Percentiles rank a stretch among this genome's conserved stretches.
phyloP scores from a whole-genome alignment of 257 asterid species.

The Solanum tarapatanum region DNA sequence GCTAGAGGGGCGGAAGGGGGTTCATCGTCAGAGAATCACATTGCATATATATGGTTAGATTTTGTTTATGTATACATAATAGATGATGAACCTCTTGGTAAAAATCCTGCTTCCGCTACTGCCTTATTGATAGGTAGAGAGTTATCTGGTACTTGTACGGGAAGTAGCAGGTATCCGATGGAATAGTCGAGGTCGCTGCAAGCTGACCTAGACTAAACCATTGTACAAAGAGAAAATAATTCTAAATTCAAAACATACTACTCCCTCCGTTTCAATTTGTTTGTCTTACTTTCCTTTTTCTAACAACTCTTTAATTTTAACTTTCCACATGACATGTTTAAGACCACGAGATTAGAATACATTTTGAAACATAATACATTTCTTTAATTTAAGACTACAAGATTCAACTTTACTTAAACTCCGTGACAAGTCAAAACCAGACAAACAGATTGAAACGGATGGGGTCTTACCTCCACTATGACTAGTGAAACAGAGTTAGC shows the following conservation, averaged over 20 bases:
- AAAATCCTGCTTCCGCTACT: background rate
- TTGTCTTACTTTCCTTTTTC: background rate
- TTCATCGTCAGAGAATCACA: background rate
- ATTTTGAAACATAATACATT: background rate
- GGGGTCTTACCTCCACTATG: conserved; percentile 23
- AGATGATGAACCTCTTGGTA: background rate
- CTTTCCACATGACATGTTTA: background rate
- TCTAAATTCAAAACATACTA: background rate
- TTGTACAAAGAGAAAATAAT: background rate
- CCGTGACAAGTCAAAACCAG: background rate
- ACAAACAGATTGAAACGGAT: background rate
- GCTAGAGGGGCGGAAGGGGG: background rate
- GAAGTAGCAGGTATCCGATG: background rate
- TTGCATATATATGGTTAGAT: background rate
- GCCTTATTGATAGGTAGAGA: background rate
- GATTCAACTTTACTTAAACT: background rate
- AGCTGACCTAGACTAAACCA: background rate
- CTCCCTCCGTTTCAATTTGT: background rate
- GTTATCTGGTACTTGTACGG: background rate
- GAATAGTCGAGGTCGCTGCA: background rate
- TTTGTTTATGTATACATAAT: background rate
- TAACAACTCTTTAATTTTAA: too few relatives aligned
- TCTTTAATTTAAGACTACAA: background rate
- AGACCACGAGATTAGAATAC: background rate
- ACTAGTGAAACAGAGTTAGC: conserved; percentile 23